Percentiles rank a stretch among this genome's conserved stretches.
Evolutionary conservation across 140 eudicot species (phyloP).

Genomic region (Anethum foeniculum): DNA sequence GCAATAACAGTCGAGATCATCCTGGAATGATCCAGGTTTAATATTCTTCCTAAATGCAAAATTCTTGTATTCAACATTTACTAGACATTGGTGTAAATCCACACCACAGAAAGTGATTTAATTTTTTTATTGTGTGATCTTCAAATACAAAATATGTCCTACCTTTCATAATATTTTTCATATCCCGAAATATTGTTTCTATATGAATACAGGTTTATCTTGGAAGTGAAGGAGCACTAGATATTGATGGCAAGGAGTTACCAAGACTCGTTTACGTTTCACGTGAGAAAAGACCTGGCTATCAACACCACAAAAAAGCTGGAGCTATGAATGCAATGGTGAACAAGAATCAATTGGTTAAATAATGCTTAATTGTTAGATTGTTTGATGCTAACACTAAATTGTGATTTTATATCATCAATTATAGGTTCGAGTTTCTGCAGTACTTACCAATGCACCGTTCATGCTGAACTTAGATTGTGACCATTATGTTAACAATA

Average conservation of each 20-base stretch:
- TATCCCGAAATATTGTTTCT: not conserved
- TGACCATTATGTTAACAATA: slow-evolving; percentile 88
- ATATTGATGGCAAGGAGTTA: slow-evolving; percentile 87
- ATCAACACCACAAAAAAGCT: slow-evolving; percentile 95
- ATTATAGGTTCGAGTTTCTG: slow-evolving; percentile 82
- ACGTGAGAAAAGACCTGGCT: slow-evolving; percentile 93
- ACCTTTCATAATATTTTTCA: not conserved
- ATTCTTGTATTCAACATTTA: not conserved
- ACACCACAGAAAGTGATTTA: not conserved
- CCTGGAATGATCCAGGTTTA: slow-evolving; percentile 96
- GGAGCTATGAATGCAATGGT: slow-evolving; percentile 98
- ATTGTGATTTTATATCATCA: not conserved
- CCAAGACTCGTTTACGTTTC: slow-evolving; percentile 87
- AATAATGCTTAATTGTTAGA: not conserved
- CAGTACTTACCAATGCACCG: slow-evolving; percentile 97
- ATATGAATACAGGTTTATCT: slow-evolving; percentile 54
- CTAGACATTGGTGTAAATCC: not conserved
- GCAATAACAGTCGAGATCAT: slow-evolving; percentile 81
- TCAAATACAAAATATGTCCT: too few species aligned
- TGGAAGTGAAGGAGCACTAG: slow-evolving; percentile 91
- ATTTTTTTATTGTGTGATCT: not conserved
- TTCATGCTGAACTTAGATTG: slow-evolving; percentile 89
- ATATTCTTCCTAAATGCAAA: not conserved
- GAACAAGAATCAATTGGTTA: slow-evolving; percentile 13
- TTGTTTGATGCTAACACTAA: not conserved